Evolutionary conservation across 2,329 filamentous ascomycete species (phyloP), one percentile per base, ranked within the genome.

Genomic region (Ophiocordyceps camponoti-saundersi): DNA sequence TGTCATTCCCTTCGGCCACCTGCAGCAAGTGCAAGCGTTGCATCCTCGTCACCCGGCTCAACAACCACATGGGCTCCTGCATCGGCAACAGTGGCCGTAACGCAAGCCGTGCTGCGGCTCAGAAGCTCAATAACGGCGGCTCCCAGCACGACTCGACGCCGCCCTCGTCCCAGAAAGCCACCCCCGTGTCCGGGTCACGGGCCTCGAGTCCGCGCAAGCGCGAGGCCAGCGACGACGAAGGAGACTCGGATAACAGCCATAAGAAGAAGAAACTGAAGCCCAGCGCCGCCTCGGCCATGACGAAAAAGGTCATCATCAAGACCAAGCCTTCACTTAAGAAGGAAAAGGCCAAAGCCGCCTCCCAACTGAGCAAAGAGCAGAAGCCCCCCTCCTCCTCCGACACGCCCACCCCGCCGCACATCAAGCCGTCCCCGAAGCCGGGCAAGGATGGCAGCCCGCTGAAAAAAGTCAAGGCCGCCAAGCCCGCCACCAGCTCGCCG

Each of bases 41-140:
- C 59, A 77, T 81, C 46, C 68, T 79, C 48, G 77, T 81, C 46
- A 79, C 77, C 47, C 70, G 77, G 40, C 64, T 82, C 51, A 80
- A 80, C 59, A 80, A 80, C 51, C 78, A 82, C 61, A 80, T 82
- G 77, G 75, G 75, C 32, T 79, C 75, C 18, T 80, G 77, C 57
- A 81, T 81, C 50, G 77, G 77, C 42, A 80, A 79, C 57, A 79
- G 75, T 53, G 76, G 77, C 22, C 69, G 78, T 32, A 79, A 75
- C 52, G 76, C 77, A 15, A 79, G 76, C 50, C 67, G 77, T 48
- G 75, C 74, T 8, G 78, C 78, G 12, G 73, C 76, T 11, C 72
- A 76, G 53, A 80, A 80, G 63, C 75, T 81, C 51, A 77, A 71
- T 55, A 79, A 77, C 52, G 73, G 71, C 50, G 69, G 65, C 48